A percentile compares a stretch with the other conserved stretches of the same genome.
phyloP scores from a whole-genome alignment of 768 basidiomycete species.

The Lactifluus piperatus region DNA sequence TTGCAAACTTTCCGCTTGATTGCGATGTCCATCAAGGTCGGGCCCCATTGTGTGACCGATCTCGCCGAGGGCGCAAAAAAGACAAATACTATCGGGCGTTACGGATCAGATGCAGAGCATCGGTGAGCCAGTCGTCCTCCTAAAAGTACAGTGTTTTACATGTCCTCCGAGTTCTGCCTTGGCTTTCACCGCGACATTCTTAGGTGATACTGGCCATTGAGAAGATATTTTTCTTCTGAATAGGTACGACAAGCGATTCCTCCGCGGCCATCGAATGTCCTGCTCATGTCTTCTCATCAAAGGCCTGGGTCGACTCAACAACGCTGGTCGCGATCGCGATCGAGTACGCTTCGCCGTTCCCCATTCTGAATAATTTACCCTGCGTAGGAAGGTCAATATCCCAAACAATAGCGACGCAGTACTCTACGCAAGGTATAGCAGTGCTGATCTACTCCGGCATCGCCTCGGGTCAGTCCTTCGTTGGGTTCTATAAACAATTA shows the following conservation, averaged over 20 bases:
- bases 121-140: neutral
- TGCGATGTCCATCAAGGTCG: neutral
- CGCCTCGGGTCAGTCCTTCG: neutral
- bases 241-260: neutral
- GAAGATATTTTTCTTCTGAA: neutral
- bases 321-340: neutral
- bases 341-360: neutral
- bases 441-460: neutral
- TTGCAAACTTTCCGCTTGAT: neutral
- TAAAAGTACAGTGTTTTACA: neutral
- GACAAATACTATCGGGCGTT: no score
- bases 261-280: neutral
- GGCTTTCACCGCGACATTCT: neutral
- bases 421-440: neutral
- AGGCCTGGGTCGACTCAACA: neutral
- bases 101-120: neutral
- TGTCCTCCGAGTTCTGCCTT: neutral
- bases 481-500: neutral
- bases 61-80: neutral
- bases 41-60: neutral
- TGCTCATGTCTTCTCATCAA: neutral
- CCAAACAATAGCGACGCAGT: no score
- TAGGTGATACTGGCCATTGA: neutral
- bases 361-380: neutral
- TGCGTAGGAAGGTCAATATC: no score